Evolutionary conservation across 2,329 filamentous ascomycete genomes (phyloP).

Genomic region (Cordyceps tenuipes): DNA sequence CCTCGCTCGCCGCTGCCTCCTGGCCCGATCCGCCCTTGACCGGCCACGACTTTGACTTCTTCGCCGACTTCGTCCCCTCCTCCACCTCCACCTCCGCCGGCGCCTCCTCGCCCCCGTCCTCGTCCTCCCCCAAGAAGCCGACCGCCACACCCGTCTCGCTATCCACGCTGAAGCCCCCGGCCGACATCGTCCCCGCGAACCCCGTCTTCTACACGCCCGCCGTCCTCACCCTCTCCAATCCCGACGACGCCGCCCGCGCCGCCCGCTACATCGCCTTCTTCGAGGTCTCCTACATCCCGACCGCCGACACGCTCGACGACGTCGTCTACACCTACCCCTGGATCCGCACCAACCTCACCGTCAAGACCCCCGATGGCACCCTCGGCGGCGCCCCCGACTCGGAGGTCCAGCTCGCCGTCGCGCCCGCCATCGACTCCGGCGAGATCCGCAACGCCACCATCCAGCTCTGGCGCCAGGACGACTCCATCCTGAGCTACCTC

Average conservation of each 20-base stretch:
- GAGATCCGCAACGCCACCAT: slow-evolving; percentile 7
- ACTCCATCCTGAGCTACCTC: neutral
- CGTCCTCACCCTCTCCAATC: neutral
- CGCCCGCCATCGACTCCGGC: neutral
- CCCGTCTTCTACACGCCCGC: neutral
- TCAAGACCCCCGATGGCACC: neutral
- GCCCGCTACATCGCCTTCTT: slow-evolving; percentile 4
- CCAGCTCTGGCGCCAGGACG: slow-evolving; percentile 2
- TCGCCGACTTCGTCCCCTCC: neutral
- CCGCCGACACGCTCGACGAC: neutral
- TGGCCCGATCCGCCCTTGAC: slow-evolving; percentile 5
- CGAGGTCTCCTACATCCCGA: neutral
- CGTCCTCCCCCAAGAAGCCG: neutral
- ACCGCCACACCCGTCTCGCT: neutral
- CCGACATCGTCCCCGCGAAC: neutral
- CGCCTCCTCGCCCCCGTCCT: neutral
- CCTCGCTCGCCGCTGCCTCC: neutral
- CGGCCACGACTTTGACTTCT: slow-evolving; percentile 1
- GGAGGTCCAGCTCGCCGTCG: neutral
- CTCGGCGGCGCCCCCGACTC: neutral
- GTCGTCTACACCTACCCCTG: neutral
- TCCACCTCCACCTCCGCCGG: neutral
- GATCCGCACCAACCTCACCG: neutral
- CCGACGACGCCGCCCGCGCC: neutral
- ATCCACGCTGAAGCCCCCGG: neutral